Conservation (phyloP, 73 alveolate species). For the Tetrahymena thermophila region DNA sequence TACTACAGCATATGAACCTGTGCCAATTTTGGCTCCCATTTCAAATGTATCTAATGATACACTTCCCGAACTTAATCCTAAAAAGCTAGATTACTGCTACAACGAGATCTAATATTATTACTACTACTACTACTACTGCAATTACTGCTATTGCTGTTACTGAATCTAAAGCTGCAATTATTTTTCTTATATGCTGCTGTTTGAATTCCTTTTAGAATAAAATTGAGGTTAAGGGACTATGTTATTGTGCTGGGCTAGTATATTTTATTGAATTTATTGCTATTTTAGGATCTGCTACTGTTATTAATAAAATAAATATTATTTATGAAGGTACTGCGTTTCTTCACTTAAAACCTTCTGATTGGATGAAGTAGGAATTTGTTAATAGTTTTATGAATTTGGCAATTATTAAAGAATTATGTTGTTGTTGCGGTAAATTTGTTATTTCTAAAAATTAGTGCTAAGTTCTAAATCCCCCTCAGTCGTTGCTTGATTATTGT, state of each 20-base stretch:
- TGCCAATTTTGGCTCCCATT: constrained; percentile 57
- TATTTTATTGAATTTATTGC: background rate
- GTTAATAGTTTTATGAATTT: background rate
- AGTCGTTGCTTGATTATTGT: background rate
- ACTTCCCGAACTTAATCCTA: background rate
- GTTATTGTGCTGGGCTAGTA: background rate
- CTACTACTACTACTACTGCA: background rate
- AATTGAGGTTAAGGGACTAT: background rate
- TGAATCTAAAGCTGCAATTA: background rate
- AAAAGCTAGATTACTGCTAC: background rate
- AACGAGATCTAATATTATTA: background rate
- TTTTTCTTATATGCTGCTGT: background rate
- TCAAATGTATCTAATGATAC: background rate
- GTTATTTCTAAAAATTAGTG: background rate
- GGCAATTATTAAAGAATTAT: background rate
- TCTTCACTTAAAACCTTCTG: background rate
- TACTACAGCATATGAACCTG: constrained; percentile 76
- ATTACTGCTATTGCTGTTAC: background rate
- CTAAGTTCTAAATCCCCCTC: background rate
- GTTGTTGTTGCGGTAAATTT: background rate
- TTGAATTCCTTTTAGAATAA: background rate
- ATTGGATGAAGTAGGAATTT: background rate
- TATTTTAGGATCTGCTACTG: background rate
- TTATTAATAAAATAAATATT: background rate
- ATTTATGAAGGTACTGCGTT: background rate